Percentiles rank a stretch among this genome's conserved stretches.
phyloP scores from a whole-genome alignment of 192 early-diverging fungal genomes.

The Coemansia biformis region DNA sequence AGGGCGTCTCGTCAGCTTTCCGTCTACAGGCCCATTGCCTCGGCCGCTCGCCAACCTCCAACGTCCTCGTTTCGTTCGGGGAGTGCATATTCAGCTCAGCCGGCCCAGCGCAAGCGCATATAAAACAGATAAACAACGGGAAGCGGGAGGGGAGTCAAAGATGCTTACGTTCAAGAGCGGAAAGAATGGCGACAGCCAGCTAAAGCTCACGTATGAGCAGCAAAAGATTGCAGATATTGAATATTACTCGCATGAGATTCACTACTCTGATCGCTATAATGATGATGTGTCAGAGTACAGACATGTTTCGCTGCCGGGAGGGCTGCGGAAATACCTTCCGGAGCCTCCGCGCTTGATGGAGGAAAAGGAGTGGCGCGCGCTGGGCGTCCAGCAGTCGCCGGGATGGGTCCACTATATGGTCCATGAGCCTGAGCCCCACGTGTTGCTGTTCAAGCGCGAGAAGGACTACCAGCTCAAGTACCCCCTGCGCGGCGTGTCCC shows the following conservation, averaged over 20 bases:
- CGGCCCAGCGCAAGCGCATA: too few relatives aligned
- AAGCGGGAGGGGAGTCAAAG: too few relatives aligned
- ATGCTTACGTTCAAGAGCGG: slow-evolving; percentile 28
- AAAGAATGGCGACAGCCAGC: slow-evolving; percentile 15
- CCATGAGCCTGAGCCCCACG: slow-evolving; percentile 47
- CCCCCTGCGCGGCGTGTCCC: slow-evolving; percentile 4
- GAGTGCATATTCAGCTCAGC: too few relatives aligned
- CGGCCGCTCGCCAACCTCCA: too few relatives aligned
- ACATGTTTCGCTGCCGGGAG: slow-evolving; percentile 44
- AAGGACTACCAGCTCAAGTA: slow-evolving; percentile 24
- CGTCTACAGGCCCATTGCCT: too few relatives aligned
- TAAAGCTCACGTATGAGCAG: slow-evolving; percentile 20
- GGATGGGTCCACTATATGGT: slow-evolving; percentile 51
- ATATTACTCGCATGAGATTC: slow-evolving; percentile 31
- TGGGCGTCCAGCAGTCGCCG: slow-evolving; percentile 46
- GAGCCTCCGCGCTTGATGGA: slow-evolving; percentile 30
- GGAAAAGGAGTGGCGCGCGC: slow-evolving; percentile 34
- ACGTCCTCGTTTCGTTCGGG: too few relatives aligned
- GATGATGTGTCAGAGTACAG: slow-evolving; percentile 46
- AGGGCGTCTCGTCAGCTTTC: too few relatives aligned
- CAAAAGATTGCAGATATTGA: slow-evolving; percentile 20
- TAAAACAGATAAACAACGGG: too few relatives aligned
- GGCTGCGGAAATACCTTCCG: slow-evolving; percentile 43
- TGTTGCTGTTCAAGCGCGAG: slow-evolving; percentile 45
- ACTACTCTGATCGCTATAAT: slow-evolving; percentile 46